Percentiles rank a stretch among this genome's conserved stretches.
phyloP scores from a whole-genome alignment of 2,329 filamentous ascomycete genomes.

The Thielaviopsis musarum region DNA sequence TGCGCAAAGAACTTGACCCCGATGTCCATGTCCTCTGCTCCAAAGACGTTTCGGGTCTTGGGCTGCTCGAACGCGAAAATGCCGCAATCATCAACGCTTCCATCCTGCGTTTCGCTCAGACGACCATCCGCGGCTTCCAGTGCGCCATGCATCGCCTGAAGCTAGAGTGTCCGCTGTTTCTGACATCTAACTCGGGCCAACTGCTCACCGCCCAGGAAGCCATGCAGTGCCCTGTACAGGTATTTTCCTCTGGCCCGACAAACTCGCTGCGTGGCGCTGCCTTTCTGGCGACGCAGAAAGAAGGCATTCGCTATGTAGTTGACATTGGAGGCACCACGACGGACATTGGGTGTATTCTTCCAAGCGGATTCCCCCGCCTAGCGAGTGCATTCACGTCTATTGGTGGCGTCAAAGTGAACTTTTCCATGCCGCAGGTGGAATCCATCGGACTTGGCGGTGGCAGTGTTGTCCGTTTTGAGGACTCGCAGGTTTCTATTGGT shows the following conservation, averaged over 20 bases:
- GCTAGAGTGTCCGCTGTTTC: conserved; percentile 24
- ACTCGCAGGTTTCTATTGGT: conserved; percentile 15
- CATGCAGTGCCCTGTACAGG: conserved; percentile 14
- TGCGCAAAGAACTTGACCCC: conserved; percentile 18
- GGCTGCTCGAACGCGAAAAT: conserved; percentile 33
- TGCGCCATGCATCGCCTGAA: conserved; percentile 26
- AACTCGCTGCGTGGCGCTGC: conserved; percentile 16
- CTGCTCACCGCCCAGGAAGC: conserved; percentile 14
- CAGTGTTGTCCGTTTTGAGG: conserved; percentile 9
- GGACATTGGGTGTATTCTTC: conserved; percentile 14
- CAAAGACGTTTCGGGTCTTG: conserved; percentile 21
- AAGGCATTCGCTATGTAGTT: conserved; percentile 14
- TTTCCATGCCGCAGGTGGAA: conserved; percentile 16
- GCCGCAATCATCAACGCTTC: conserved; percentile 36
- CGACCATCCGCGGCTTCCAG: conserved; percentile 29
- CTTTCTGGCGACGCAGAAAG: conserved; percentile 11
- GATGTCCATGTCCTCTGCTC: conserved; percentile 18
- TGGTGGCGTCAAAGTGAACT: conserved; percentile 15
- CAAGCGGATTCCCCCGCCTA: conserved; percentile 15
- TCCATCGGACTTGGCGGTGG: conserved; percentile 16
- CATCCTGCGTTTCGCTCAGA: conserved; percentile 28
- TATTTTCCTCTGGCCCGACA: conserved; percentile 16
- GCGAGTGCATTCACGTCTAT: conserved; percentile 15
- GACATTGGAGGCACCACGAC: conserved; percentile 16
- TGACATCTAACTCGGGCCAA: conserved; percentile 34